Evolutionary conservation across 495 filamentous ascomycete species (phyloP).

Genomic region (Aspergillus sclerotioniger): DNA sequence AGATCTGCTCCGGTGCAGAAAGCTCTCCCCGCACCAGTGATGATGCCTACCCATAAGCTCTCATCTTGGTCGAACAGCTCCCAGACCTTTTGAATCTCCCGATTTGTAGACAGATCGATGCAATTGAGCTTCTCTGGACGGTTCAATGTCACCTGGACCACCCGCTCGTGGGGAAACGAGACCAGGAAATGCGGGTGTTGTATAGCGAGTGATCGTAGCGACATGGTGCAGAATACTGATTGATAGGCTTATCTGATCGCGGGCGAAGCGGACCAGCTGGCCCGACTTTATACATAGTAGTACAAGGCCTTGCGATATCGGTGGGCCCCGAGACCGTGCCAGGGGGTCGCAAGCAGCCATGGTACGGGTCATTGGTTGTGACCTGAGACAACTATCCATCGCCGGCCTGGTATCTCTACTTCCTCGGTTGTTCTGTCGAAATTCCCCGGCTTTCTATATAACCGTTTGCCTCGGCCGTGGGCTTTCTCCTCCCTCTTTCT

Average conservation of each 20-base stretch:
- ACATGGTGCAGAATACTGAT: slow-evolving; percentile 2
- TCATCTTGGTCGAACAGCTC: slow-evolving; percentile 53
- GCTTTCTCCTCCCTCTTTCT: background rate
- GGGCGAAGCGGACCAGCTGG: too few relatives aligned
- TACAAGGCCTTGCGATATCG: too few relatives aligned
- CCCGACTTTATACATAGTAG: too few relatives aligned
- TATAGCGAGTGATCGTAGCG: slow-evolving; percentile 8
- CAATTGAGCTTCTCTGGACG: slow-evolving; percentile 48
- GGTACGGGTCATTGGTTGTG: too few relatives aligned
- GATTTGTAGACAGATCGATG: slow-evolving; percentile 46
- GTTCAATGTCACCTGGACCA: slow-evolving; percentile 44
- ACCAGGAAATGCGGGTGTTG: slow-evolving; percentile 31
- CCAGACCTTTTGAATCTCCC: slow-evolving; percentile 49
- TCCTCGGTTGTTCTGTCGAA: background rate
- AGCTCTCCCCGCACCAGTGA: slow-evolving; percentile 54
- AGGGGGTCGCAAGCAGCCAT: too few relatives aligned
- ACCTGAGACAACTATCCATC: too few relatives aligned
- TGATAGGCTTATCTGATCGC: too few relatives aligned
- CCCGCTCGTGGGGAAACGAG: slow-evolving; percentile 41
- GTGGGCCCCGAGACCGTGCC: too few relatives aligned
- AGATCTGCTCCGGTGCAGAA: slow-evolving; percentile 61
- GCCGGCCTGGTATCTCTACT: too few relatives aligned
- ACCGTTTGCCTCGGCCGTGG: background rate
- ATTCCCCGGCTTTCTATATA: background rate
- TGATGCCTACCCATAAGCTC: slow-evolving; percentile 49